Evolutionary conservation across 768 basidiomycete species (phyloP).

Genomic region (Agrocybe pediades): DNA sequence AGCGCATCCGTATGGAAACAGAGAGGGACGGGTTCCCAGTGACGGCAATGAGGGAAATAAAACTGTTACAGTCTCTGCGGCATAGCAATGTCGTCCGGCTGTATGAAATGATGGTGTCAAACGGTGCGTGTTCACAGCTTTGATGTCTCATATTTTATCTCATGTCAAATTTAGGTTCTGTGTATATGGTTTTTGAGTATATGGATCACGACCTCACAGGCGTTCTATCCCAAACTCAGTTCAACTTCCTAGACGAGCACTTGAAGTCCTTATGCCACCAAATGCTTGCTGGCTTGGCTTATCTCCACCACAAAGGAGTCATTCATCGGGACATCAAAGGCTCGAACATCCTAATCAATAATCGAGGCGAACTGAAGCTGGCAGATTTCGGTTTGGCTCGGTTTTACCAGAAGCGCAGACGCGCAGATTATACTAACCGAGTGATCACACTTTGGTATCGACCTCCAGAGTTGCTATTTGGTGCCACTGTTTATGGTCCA

Average conservation of each 20-base stretch:
- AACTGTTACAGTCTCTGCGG: slow-evolving; percentile 87
- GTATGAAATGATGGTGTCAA: slow-evolving; percentile 99
- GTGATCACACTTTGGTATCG: slow-evolving; percentile 99
- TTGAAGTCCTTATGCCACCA: slow-evolving; percentile 95
- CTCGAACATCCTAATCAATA: slow-evolving; percentile 94
- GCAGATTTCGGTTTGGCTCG: slow-evolving; percentile 97
- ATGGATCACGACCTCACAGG: slow-evolving; percentile 99
- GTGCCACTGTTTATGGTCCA: slow-evolving; percentile 94
- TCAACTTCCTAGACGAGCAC: slow-evolving; percentile 82
- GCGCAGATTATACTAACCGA: slow-evolving; percentile 97
- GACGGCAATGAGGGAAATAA: slow-evolving; percentile 98
- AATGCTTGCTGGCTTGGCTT: slow-evolving; percentile 93
- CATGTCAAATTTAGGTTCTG: slow-evolving; percentile 61
- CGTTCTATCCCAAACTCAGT: slow-evolving; percentile 87
- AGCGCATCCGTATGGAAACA: slow-evolving; percentile 96
- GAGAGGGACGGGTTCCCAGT: slow-evolving; percentile 99
- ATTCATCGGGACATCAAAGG: slow-evolving; percentile 99
- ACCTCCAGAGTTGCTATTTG: slow-evolving; percentile 92
- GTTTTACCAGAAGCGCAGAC: slow-evolving; percentile 89
- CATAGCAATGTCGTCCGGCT: slow-evolving; percentile 90
- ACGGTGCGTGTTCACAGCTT: slow-evolving; percentile 54
- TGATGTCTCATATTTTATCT: background rate
- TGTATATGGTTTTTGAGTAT: slow-evolving; percentile 99
- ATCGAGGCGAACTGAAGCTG: slow-evolving; percentile 90
- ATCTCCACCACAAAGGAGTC: slow-evolving; percentile 94